phyloP scores from a whole-genome alignment of 306 rosid species.

The Quillaja saponaria region DNA sequence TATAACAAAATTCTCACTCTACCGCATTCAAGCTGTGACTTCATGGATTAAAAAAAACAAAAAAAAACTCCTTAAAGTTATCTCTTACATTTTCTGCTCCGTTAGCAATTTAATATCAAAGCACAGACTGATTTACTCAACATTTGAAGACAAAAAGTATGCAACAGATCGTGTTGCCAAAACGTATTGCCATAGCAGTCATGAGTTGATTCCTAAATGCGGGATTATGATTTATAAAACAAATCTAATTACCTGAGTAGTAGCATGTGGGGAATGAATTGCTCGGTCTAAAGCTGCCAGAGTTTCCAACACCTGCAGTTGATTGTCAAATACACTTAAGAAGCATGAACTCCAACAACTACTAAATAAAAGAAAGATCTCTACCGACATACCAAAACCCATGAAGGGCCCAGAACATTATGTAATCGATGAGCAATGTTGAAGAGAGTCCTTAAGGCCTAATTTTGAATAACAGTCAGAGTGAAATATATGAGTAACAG shows the following conservation, averaged over 20 bases:
- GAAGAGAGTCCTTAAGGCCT: slow-evolving; percentile 98
- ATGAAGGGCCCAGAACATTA: slow-evolving; percentile 94
- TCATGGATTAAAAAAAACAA: too few species aligned
- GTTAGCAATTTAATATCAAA: slow-evolving; percentile 21
- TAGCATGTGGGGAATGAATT: slow-evolving; percentile 95
- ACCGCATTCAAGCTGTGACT: too few species aligned
- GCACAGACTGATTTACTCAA: too few species aligned
- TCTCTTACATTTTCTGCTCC: slow-evolving; percentile 3
- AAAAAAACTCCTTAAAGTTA: too few species aligned
- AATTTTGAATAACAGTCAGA: slow-evolving; percentile 35
- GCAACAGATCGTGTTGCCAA: slow-evolving; percentile 8
- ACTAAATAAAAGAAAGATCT: slow-evolving; percentile 16
- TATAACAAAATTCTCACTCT: too few species aligned
- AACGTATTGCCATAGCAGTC: too few species aligned
- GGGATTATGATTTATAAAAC: background rate
- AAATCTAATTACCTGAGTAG: slow-evolving; percentile 71
- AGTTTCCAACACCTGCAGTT: slow-evolving; percentile 87
- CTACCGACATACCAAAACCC: slow-evolving; percentile 84
- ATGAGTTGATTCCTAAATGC: too few species aligned
- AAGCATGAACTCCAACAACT: slow-evolving; percentile 11
- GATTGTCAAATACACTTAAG: slow-evolving; percentile 24
- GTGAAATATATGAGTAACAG: slow-evolving; percentile 17
- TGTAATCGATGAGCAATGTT: slow-evolving; percentile 93
- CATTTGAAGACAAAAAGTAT: slow-evolving; percentile 1
- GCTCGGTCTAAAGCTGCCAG: slow-evolving; percentile 95